phyloP scores from a whole-genome alignment of 208 protist genomes.

The Naegleria gruberi region DNA sequence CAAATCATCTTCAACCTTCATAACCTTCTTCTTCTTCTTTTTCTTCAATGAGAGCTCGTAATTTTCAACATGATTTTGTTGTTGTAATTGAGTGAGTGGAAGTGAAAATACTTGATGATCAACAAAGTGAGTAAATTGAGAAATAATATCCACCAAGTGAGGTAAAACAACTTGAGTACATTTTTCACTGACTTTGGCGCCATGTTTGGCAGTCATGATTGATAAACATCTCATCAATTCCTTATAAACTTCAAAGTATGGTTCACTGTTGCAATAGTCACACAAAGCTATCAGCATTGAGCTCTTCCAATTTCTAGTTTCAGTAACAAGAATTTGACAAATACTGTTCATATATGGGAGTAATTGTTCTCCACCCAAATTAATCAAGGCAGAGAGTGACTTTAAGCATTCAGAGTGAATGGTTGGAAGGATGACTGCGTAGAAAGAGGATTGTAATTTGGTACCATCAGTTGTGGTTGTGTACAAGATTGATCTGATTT shows the following conservation, averaged over 20 bases:
- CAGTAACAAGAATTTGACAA: not conserved
- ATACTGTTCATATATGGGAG: not conserved
- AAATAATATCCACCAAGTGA: not conserved
- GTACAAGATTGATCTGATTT: not conserved
- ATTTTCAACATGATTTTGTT: not conserved
- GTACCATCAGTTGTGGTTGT: not conserved
- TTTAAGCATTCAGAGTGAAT: not conserved
- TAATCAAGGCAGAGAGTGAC: not conserved
- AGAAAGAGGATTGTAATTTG: not conserved
- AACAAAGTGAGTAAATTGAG: not conserved
- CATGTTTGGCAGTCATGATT: not conserved
- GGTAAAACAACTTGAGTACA: not conserved
- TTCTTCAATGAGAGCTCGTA: not conserved
- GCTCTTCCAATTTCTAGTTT: not conserved
- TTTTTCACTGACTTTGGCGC: not conserved
- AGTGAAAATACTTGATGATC: not conserved
- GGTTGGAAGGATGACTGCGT: not conserved
- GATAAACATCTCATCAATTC: conserved; percentile 4
- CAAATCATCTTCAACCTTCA: not conserved
- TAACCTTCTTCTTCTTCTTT: not conserved
- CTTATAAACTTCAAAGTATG: not conserved
- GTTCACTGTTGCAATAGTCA: not conserved
- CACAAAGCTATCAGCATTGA: not conserved
- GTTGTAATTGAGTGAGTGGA: not conserved
- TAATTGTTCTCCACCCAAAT: not conserved